Evolutionary conservation across 805 yeast genomes (phyloP).

Genomic region (Ogataea pini): DNA sequence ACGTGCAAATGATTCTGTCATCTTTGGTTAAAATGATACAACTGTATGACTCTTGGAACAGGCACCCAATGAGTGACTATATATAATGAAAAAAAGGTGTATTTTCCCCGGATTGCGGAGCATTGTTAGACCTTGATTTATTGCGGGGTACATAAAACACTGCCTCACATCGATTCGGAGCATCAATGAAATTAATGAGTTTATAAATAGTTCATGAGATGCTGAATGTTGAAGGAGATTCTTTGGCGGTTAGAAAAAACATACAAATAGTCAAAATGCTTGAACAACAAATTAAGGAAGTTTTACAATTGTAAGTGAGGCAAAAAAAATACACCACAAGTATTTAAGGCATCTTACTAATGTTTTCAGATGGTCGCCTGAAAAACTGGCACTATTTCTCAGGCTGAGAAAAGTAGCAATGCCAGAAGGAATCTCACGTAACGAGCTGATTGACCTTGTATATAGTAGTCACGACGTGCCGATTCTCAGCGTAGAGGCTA

Average conservation of each 20-base stretch:
- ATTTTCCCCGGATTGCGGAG: slow-evolving; percentile 1
- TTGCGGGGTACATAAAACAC: slow-evolving; percentile 2
- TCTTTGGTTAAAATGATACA: too few relatives aligned
- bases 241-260: too few relatives aligned
- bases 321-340: too few relatives aligned
- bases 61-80: not conserved
- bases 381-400: slow-evolving; percentile 3
- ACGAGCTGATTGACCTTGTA: not conserved
- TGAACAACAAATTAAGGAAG: not conserved
- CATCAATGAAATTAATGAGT: not conserved
- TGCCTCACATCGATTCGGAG: not conserved
- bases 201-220: not conserved
- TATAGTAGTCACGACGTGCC: not conserved
- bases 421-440: not conserved
- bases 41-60: too few relatives aligned
- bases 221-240: too few relatives aligned
- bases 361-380: slow-evolving; percentile 1
- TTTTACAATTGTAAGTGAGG: not conserved
- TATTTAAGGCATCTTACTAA: not conserved
- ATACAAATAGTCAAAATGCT: too few relatives aligned
- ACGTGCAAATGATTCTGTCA: not conserved
- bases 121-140: not conserved
- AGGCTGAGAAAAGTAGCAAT: not conserved
- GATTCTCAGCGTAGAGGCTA: not conserved
- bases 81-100: not conserved